Evolutionary conservation across 208 protist genomes (phyloP).

Genomic region (Crithidia thermophila): DNA sequence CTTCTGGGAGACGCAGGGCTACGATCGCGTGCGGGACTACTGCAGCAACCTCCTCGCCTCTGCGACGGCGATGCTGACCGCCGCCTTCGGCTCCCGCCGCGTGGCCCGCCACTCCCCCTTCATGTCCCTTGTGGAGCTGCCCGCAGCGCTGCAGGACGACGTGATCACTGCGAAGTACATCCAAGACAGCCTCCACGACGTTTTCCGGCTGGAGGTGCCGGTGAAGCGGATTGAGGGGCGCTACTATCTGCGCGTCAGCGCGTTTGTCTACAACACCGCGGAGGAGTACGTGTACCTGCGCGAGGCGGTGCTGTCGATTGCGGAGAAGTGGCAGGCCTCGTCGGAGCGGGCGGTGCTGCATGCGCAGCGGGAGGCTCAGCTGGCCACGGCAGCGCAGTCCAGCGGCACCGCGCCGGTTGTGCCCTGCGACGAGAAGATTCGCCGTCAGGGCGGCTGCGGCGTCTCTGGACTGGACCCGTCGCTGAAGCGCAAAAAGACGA

Average conservation of each 20-base stretch:
- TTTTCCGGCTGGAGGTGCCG: constrained; percentile 85
- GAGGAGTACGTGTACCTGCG: constrained; percentile 85
- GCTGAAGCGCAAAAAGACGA: constrained; percentile 46
- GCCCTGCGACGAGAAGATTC: constrained; percentile 63
- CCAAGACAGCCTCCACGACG: constrained; percentile 77
- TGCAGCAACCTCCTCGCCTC: constrained; percentile 52
- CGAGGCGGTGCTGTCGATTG: constrained; percentile 70
- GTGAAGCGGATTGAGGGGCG: constrained; percentile 83
- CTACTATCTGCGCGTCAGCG: constrained; percentile 86
- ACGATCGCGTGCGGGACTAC: constrained; percentile 58
- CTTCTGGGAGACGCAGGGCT: constrained; percentile 77
- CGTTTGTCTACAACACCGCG: constrained; percentile 90
- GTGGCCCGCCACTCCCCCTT: constrained; percentile 75
- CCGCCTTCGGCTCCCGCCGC: constrained; percentile 58
- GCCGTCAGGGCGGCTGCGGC: constrained; percentile 57
- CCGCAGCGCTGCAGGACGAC: constrained; percentile 64
- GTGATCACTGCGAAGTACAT: constrained; percentile 78
- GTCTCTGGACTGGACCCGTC: constrained; percentile 52
- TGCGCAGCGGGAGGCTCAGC: not conserved
- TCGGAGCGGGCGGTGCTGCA: constrained; percentile 23
- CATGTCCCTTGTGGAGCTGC: constrained; percentile 90
- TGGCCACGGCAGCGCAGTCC: not conserved
- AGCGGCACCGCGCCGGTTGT: constrained; percentile 13
- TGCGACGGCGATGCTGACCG: constrained; percentile 71
- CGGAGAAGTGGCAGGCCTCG: constrained; percentile 48